Base-by-base conservation (phyloP, 805 yeast genomes). In the Schwanniomyces vanrijiae region DNA sequence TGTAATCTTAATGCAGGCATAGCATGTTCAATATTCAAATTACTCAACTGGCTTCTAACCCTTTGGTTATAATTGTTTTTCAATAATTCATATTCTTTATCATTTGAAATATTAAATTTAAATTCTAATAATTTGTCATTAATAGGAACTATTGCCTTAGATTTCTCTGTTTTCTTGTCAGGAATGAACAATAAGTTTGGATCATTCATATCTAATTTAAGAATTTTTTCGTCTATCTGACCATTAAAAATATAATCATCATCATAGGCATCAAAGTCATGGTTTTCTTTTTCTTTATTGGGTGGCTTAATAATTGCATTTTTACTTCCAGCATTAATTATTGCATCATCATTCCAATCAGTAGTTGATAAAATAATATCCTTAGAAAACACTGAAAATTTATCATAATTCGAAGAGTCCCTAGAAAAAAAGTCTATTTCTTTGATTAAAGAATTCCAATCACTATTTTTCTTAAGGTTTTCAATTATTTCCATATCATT, bases 41-140 rank as follows among this genome's bases (percentile, higher is more conserved):
- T 89, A 39, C 97, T 96, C 58, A 94, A 83, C 5, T 96, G 95
- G 2, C 96, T 83, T 64, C 99, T 83, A 31, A 92, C 88, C 71
- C 89, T 92, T 34, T 95, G 83, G 62, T 90, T 96, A 63, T 91
- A 90, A 58, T 90, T 91, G 47, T 83, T 87, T 59, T 86, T 87
- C 54, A 94, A 73, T 44, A 86, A 68, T 48, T 89, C 96, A 64
- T 94, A 94, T 37, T 86, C 87, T 38, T 80, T 78, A 65, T 94
- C 99, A 66, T 94, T 94, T 6, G 97, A 90, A 34, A 92, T 77
- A 62, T 88, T 87, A 67, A 87, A 90, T 53, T 86, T 84, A 48
- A 75, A 63, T 31, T 78, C 76, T 18, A 89, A 56, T 24, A 73
- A 61, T 50, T 76, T 77, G 40, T 84, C 88, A 48, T 71, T 77